Evolutionary conservation across 768 basidiomycete genomes (phyloP).

Genomic region (Lepiota subincarnata): DNA sequence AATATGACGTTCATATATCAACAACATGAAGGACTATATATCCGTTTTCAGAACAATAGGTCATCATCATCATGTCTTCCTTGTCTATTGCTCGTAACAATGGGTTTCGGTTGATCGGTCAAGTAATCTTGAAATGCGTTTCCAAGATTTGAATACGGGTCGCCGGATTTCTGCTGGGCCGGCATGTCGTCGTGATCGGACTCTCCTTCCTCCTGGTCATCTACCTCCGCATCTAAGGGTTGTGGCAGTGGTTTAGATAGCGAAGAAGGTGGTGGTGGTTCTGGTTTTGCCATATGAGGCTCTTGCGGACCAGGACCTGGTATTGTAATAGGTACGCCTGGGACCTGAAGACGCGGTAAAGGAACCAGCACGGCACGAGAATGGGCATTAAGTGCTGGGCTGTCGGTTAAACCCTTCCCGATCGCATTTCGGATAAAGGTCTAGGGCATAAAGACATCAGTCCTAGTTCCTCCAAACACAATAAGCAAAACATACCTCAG

Average conservation of each 20-base stretch:
- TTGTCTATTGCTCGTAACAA: constrained; percentile 37
- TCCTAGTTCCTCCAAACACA: background rate
- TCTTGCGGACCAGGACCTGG: constrained; percentile 63
- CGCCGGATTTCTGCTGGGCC: constrained; percentile 31
- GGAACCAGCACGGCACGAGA: constrained; percentile 72
- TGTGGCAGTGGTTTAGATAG: constrained; percentile 18
- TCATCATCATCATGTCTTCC: constrained; percentile 56
- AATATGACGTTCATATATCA: constrained; percentile 9
- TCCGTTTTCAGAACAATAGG: constrained; percentile 47
- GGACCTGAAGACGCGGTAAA: constrained; percentile 48
- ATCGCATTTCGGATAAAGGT: constrained; percentile 92
- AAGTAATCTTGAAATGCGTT: constrained; percentile 71
- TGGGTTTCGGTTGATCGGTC: constrained; percentile 69
- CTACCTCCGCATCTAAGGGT: constrained; percentile 27
- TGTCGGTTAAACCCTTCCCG: constrained; percentile 79
- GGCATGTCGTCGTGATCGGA: constrained; percentile 21
- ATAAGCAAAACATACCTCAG: constrained; percentile 54
- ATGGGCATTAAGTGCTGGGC: constrained; percentile 82
- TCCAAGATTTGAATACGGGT: constrained; percentile 84
- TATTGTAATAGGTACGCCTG: constrained; percentile 42
- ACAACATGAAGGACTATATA: constrained; percentile 6
- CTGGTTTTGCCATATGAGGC: constrained; percentile 26
- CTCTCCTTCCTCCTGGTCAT: constrained; percentile 26
- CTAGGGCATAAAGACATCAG: constrained; percentile 30
- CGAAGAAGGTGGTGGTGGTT: constrained; percentile 16